phyloP scores from a whole-genome alignment of 768 basidiomycete genomes.

The Mycena pura region DNA sequence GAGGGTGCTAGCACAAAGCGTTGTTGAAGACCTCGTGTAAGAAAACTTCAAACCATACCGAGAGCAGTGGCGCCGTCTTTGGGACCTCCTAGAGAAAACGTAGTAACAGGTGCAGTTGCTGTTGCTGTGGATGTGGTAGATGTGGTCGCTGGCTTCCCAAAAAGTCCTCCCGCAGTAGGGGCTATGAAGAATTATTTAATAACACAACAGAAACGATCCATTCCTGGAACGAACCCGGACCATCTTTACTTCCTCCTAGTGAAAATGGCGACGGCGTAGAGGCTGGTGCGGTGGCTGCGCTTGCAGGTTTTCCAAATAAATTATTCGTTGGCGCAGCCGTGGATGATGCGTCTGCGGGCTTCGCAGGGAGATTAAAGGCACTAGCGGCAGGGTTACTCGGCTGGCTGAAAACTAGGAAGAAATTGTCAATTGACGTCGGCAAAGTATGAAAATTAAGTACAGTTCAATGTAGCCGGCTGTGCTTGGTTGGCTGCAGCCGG shows the following conservation, averaged over 20 bases:
- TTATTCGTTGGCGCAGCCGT: constrained; percentile 21
- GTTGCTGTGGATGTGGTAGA: constrained; percentile 31
- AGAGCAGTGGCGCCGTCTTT: constrained; percentile 34
- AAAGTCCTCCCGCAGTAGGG: constrained; percentile 21
- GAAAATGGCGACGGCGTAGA: constrained; percentile 17
- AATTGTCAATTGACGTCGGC: background rate
- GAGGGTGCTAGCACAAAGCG: constrained; percentile 24
- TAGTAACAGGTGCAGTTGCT: constrained; percentile 26
- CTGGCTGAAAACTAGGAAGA: constrained; percentile 41
- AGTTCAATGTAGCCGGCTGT: constrained; percentile 19
- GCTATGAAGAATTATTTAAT: background rate
- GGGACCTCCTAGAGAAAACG: constrained; percentile 39
- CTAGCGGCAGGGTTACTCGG: constrained; percentile 25
- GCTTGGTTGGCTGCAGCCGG: constrained; percentile 16
- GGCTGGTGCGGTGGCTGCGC: constrained; percentile 14
- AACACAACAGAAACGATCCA: background rate
- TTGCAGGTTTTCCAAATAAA: constrained; percentile 30
- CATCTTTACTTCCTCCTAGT: constrained; percentile 13
- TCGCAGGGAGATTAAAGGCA: constrained; percentile 33
- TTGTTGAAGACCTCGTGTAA: background rate
- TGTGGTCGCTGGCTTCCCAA: constrained; percentile 27
- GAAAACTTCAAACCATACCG: constrained; percentile 3
- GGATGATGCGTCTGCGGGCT: constrained; percentile 28
- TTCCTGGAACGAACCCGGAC: constrained; percentile 10
- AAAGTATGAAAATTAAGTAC: background rate